These are phyloP conservation scores for Aspergillus sp. DNA, from an alignment of 2,329 filamentous ascomycete genomes.

Conservation along the genomic window DNA sequence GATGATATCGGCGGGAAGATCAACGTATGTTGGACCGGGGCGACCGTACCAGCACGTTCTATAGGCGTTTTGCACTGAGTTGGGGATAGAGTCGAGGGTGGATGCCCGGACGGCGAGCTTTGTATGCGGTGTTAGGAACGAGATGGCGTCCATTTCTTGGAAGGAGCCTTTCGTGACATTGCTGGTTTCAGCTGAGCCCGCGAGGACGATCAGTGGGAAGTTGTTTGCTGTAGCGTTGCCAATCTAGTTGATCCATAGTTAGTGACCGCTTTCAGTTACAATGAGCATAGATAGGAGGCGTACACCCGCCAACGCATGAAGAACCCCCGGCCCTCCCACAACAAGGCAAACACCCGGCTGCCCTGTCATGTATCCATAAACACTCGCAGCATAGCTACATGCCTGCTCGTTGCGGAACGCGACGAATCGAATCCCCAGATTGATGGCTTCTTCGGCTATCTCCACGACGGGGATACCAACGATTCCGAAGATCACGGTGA, in stretches of 20 bases:
- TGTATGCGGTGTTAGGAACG: conserved; percentile 47
- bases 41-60: conserved; percentile 49
- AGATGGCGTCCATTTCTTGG: conserved; percentile 52
- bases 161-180: conserved; percentile 49
- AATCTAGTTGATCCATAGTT: conserved; percentile 23
- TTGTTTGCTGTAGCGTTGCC: conserved; percentile 49
- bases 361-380: conserved; percentile 53
- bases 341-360: conserved; percentile 51
- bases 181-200: conserved; percentile 48
- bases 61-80: conserved; percentile 47
- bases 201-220: conserved; percentile 50
- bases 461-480: conserved; percentile 52
- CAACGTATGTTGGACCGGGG: conserved; percentile 48
- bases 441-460: conserved; percentile 52
- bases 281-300: conserved; percentile 10
- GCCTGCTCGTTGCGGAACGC: conserved; percentile 56
- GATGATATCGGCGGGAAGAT: conserved; percentile 52
- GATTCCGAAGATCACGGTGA: conserved; percentile 48
- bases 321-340: conserved; percentile 53
- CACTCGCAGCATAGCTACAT: conserved; percentile 51
- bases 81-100: conserved; percentile 40
- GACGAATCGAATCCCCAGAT: conserved; percentile 52
- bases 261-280: too few relatives aligned
- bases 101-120: conserved; percentile 46
- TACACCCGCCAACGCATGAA: conserved; percentile 53